Evolutionary conservation across 805 yeast species (phyloP).

Genomic region (Maudiozyma bulderi): DNA sequence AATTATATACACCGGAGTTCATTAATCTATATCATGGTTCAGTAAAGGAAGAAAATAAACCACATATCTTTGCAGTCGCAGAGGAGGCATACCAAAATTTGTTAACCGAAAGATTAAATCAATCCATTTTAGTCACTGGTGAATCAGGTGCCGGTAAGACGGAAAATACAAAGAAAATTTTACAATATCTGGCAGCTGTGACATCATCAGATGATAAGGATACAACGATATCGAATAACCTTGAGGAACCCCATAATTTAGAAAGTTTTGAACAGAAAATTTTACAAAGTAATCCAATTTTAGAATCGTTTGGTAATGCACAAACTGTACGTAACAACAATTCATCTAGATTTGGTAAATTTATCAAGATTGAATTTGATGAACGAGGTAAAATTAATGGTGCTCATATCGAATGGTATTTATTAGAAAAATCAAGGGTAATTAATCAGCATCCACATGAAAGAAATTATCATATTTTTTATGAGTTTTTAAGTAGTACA

Average conservation of each 20-base stretch:
- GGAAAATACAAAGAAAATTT: constrained; percentile 89
- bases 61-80: constrained; percentile 87
- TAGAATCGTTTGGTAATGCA: constrained; percentile 95
- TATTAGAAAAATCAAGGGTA: constrained; percentile 88
- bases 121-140: constrained; percentile 93
- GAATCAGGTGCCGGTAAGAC: constrained; percentile 99
- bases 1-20: constrained; percentile 56
- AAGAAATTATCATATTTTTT: constrained; percentile 89
- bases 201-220: constrained; percentile 33
- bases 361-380: constrained; percentile 75
- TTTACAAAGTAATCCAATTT: constrained; percentile 85
- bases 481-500: constrained; percentile 71
- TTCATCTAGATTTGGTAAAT: constrained; percentile 94
- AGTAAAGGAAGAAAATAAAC: constrained; percentile 43
- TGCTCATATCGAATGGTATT: constrained; percentile 90
- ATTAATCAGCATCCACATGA: constrained; percentile 65
- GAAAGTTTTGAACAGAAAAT: constrained; percentile 69
- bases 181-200: constrained; percentile 80
- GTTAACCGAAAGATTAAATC: constrained; percentile 60
- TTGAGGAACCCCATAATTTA: not conserved
- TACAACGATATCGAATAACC: not conserved
- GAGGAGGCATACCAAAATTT: constrained; percentile 78
- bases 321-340: constrained; percentile 90
- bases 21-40: constrained; percentile 46
- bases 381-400: constrained; percentile 60